Percentiles rank a stretch among this genome's conserved stretches.
These are phyloP conservation scores for Pseudopyricularia javanii DNA, from an alignment of 2,329 filamentous ascomycete genomes.

Conservation along the genomic window DNA sequence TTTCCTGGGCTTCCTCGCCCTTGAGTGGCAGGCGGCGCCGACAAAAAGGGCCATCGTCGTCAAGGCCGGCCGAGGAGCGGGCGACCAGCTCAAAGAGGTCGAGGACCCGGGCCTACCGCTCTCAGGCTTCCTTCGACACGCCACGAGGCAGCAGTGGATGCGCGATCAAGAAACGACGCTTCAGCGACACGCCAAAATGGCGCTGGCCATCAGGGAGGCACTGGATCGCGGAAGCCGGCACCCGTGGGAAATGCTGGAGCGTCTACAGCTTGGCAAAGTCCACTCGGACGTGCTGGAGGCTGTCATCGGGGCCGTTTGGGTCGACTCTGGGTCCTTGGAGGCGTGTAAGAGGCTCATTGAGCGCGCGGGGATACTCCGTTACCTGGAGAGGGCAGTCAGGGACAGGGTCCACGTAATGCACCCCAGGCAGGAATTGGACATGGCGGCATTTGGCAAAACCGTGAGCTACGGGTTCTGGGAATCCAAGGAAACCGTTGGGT, in stretches of 20 bases:
- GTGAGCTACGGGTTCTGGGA: conserved; percentile 38
- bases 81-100: not conserved
- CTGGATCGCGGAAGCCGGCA: conserved; percentile 43
- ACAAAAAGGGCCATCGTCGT: conserved; percentile 5
- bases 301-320: conserved; percentile 68
- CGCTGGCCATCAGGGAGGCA: conserved; percentile 32
- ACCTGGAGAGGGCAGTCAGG: conserved; percentile 48
- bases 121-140: conserved; percentile 58
- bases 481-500: too few relatives aligned
- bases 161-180: conserved; percentile 18
- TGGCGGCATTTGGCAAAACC: conserved; percentile 35
- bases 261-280: conserved; percentile 59
- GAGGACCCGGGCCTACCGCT: conserved; percentile 28
- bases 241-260: conserved; percentile 64
- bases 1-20: conserved; percentile 64
- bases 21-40: conserved; percentile 38
- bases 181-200: conserved; percentile 32
- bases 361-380: conserved; percentile 50
- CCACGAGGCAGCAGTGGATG: conserved; percentile 27
- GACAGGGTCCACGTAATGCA: conserved; percentile 45
- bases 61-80: conserved; percentile 5
- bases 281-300: conserved; percentile 77
- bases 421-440: conserved; percentile 57
- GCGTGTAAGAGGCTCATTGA: conserved; percentile 49
- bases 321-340: conserved; percentile 58